Conservation (phyloP, 164 flowering plant species). For the Buxus sempervirens region DNA sequence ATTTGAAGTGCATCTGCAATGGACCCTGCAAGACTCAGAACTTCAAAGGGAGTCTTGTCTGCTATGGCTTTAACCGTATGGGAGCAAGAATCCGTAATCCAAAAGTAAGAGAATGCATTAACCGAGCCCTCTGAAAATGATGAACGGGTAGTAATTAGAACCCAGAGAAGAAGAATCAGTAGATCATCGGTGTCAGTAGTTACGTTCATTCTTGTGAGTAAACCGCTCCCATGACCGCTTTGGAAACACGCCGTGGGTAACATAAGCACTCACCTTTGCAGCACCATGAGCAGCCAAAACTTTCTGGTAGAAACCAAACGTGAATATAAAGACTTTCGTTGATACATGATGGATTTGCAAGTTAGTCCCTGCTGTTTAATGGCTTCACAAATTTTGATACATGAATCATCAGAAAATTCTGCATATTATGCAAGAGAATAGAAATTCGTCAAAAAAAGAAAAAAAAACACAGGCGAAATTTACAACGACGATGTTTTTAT, state of each 20-base stretch:
- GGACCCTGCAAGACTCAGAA: slow-evolving; percentile 86
- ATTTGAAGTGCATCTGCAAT: slow-evolving; percentile 81
- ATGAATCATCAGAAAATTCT: no score
- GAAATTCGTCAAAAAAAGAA: no score
- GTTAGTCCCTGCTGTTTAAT: no score
- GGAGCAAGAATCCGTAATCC: slow-evolving; percentile 98
- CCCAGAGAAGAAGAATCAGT: not conserved
- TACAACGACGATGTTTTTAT: no score
- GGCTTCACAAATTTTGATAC: no score
- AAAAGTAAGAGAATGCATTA: slow-evolving; percentile 38
- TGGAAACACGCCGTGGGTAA: slow-evolving; percentile 57
- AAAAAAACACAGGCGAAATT: no score
- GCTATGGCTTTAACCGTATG: slow-evolving; percentile 67
- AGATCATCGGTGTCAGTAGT: not conserved
- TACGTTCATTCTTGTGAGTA: no score
- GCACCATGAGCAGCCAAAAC: not conserved
- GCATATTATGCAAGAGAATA: no score
- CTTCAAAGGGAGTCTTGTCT: slow-evolving; percentile 72
- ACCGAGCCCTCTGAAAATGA: slow-evolving; percentile 20
- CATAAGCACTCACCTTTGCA: not conserved
- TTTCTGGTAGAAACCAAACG: not conserved
- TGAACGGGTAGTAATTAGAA: not conserved
- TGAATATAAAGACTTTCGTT: no score
- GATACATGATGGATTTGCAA: no score
- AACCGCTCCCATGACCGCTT: slow-evolving; percentile 88